Base-by-base conservation (phyloP, 75 land plant genomes). In the Azolla pinnata region DNA sequence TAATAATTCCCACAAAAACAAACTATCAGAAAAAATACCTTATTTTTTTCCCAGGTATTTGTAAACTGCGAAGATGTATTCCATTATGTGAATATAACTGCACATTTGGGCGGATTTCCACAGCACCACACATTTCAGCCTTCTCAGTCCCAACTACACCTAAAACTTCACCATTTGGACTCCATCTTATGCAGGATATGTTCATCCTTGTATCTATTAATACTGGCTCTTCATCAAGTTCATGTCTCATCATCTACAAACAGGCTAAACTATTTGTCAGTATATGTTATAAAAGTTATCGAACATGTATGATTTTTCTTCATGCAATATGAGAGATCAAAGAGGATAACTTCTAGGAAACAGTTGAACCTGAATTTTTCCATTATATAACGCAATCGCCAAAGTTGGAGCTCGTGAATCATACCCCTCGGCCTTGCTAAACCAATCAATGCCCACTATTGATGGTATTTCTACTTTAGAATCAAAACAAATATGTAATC, bases 181-280 rank as follows among this genome's bases (percentile, higher is more conserved):
- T 73, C 75, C 75, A 73, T 45, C 34, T 73, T 23, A 73, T 61
- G 32, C 69, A 60, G 1, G 60, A 38, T 21, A 53, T 67, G 33
- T 42, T 17, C 75, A 73, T 73, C 28, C 30, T 52, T 31, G 64
- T 29, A 34, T 66, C 68, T 33, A 73, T 30, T 8, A 73, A 28
- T 17, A 73, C 45, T 12, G 75, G 71, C 21, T 73, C 75, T 61
- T 66, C 75, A 60, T 73, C 75, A 32, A 73, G 20, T 29, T 73
- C 75, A 40, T 73, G 69, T 30, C 70, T 66, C 75, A 73, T 73
- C 44, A 73, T 44, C 75, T 57, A 31, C 16, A 54, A 24, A 24
- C 17, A 28, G 3, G n/a, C n/a, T n/a, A n/a, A n/a, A 17, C 10
- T 10, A 42, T 42, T 10, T 10, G 44, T 10, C 10, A 42, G 44